Evolutionary conservation across 768 basidiomycete genomes (phyloP), one percentile per base, ranked within the genome.

Genomic region (Kwoniella pini): DNA sequence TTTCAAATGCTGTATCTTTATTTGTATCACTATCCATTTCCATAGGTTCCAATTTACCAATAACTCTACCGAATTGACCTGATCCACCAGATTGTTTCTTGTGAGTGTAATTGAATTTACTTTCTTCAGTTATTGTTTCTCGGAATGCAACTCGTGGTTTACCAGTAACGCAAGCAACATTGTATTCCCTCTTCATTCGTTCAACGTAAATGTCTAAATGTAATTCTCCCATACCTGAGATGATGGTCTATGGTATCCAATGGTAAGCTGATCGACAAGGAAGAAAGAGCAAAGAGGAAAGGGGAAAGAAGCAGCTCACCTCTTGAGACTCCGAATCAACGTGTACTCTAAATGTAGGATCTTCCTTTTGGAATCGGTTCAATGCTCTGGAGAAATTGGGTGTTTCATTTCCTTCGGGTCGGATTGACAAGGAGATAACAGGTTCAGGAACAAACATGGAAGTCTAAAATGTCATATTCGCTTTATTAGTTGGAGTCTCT

Each of bases 161-260:
- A 60, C 95, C 95, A 6, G 95, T 97, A 15, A 86, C 83, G 72
- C 92, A 96, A 42, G 90, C 87, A 19, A 92, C 90, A 56, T 89
- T 90, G 80, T 99, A 99, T 80, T 99, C 96, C 53, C 96, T 89
- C 69, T 87, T 88, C 93, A 99, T 97, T 39, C 96, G 91, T 77
- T 99, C 96, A 62, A 97, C 93, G 80, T 99, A 98, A 74, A 99
- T 95, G 74, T 99, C 96, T 22, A 99, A 85, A 76, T 99, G 96
- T 17, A 99, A 85, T 79, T 99, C 96, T 24, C 96, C 96, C 96
- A 99, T 99, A 21, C 96, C 96, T 28, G 94, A 97, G 67, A 99
- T 97, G 79, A 99, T 98, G 15, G 95, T 98, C 90, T 93, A n/a
- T n/a, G n/a, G n/a, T n/a, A n/a, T n/a, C n/a, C n/a, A n/a, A n/a